Evolutionary conservation across 2,329 filamentous ascomycete genomes (phyloP).

Genomic region (Xylogone sp.): DNA sequence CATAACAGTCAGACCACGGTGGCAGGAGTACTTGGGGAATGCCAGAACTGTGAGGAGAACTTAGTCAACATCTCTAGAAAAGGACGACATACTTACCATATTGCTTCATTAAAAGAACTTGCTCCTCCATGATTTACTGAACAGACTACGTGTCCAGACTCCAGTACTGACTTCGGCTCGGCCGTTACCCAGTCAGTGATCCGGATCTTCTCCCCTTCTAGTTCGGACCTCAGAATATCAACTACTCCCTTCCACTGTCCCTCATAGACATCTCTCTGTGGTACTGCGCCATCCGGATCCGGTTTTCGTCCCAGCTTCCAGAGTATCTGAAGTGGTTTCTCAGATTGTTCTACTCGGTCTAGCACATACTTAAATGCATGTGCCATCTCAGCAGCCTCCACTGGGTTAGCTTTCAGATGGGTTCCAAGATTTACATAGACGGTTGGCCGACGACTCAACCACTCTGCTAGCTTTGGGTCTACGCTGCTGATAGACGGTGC

Average conservation of each 20-base stretch:
- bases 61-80: too few relatives aligned
- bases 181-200: constrained; percentile 37
- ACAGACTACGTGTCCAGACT: constrained; percentile 30
- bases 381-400: constrained; percentile 34
- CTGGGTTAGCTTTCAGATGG: background rate
- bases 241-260: constrained; percentile 10
- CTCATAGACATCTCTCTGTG: constrained; percentile 1
- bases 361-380: constrained; percentile 31
- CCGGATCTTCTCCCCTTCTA: constrained; percentile 29
- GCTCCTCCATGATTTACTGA: constrained; percentile 38
- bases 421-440: constrained; percentile 43
- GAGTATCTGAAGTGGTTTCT: constrained; percentile 15
- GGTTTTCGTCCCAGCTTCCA: constrained; percentile 21
- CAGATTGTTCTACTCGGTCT: constrained; percentile 10
- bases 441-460: constrained; percentile 36
- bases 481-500: constrained; percentile 28
- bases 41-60: constrained; percentile 30
- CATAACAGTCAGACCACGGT: constrained; percentile 42
- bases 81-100: constrained; percentile 33
- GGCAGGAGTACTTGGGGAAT: constrained; percentile 43
- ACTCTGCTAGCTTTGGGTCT: constrained; percentile 34
- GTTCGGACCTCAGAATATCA: constrained; percentile 19
- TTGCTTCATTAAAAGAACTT: constrained; percentile 39
- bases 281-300: constrained; percentile 11
- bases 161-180: constrained; percentile 33